Conservation (phyloP, 2,329 filamentous ascomycete genomes). For the Penicillium sp. region DNA sequence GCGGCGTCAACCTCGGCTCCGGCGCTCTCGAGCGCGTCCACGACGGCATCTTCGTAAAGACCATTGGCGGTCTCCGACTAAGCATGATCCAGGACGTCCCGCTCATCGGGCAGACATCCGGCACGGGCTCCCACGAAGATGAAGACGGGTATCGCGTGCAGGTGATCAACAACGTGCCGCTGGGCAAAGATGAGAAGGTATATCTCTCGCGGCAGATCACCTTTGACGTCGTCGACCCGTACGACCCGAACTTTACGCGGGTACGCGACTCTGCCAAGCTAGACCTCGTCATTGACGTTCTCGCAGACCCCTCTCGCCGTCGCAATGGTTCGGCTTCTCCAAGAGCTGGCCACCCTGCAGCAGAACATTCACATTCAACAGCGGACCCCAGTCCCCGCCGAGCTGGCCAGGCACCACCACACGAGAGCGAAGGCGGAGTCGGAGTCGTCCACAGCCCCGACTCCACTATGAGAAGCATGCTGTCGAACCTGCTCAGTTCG, state of each 20-base stretch:
- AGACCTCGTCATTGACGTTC: constrained; percentile 69
- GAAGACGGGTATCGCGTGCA: constrained; percentile 60
- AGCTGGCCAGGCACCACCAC: constrained; percentile 25
- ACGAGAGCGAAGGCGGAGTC: constrained; percentile 30
- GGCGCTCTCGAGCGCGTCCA: constrained; percentile 58
- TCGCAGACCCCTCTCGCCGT: constrained; percentile 37
- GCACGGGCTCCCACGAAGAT: constrained; percentile 8
- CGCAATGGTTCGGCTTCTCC: constrained; percentile 35
- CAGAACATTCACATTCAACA: constrained; percentile 22
- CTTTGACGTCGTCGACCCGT: constrained; percentile 62
- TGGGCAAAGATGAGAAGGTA: constrained; percentile 86
- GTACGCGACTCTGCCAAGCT: constrained; percentile 71
- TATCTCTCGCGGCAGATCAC: constrained; percentile 76
- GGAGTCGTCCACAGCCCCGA: constrained; percentile 28
- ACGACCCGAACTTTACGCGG: constrained; percentile 81
- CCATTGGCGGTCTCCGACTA: constrained; percentile 59
- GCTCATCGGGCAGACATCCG: constrained; percentile 18
- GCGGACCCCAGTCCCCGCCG: constrained; percentile 19
- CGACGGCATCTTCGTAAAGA: constrained; percentile 62
- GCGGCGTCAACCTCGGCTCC: constrained; percentile 45
- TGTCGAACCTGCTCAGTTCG: constrained; percentile 52
- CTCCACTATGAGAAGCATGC: constrained; percentile 41
- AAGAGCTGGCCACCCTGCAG: constrained; percentile 27
- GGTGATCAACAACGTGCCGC: constrained; percentile 74
- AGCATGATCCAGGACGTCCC: constrained; percentile 52